Percentiles rank a stretch among this genome's conserved stretches.
phyloP scores from a whole-genome alignment of 768 basidiomycete genomes.

The Boletus rufocinnamomeus region DNA sequence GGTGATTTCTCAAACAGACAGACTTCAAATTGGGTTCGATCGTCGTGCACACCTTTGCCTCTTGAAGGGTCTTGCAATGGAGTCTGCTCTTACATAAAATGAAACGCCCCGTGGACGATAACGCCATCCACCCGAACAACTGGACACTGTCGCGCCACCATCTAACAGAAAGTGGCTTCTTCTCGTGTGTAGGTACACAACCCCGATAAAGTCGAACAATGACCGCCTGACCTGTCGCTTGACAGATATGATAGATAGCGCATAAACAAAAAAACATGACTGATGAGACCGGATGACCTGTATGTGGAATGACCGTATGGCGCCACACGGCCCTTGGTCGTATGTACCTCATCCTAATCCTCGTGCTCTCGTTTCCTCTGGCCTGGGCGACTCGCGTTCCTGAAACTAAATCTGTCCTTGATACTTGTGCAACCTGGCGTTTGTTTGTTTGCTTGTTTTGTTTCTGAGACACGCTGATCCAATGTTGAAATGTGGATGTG shows the following conservation, averaged over 20 bases:
- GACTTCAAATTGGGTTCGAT: neutral
- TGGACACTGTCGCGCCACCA: neutral
- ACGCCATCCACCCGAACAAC: neutral
- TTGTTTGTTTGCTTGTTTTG: neutral
- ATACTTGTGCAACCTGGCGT: neutral
- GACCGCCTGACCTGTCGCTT: neutral
- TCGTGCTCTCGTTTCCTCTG: neutral
- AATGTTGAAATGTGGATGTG: no score
- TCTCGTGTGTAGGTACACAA: neutral
- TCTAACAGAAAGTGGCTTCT: neutral
- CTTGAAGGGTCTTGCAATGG: neutral
- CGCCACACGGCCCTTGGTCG: neutral
- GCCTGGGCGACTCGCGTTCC: neutral
- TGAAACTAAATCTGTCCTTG: neutral
- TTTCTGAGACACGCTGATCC: neutral
- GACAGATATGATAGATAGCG: no score
- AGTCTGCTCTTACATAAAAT: neutral
- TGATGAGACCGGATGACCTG: no score
- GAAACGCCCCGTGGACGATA: neutral
- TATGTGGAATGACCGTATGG: neutral
- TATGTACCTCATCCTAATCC: no score
- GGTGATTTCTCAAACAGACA: neutral
- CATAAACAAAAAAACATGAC: no score
- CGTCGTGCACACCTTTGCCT: neutral
- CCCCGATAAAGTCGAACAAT: neutral